Evolutionary conservation across 1,284 basidiomycete genomes (phyloP), one percentile per base, ranked within the genome.

Genomic region (Peniophora sp.): DNA sequence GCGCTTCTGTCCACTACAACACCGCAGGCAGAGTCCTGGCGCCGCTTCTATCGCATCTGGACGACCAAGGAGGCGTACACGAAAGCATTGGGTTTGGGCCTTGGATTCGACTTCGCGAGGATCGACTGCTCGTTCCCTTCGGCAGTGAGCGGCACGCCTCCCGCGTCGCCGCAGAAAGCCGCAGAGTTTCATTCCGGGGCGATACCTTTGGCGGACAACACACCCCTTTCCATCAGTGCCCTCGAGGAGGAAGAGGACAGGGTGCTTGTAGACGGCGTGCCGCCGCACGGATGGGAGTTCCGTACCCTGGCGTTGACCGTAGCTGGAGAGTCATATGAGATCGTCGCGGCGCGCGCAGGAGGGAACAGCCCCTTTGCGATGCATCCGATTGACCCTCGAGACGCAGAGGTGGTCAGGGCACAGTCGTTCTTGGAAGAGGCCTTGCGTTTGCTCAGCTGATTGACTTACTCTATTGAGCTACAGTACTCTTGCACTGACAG

Each of bases 11-110:
- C 62, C 37, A 35, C 41, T 50, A 53, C 42, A 18, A 37, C 9
- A 45, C 54, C 2, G 54, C 54, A 55, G 64, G 47, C 52, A 68
- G 54, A 57, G 71, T 54, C 59, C 70, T 54, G 59, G 64, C 39
- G 70, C 65, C 86, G 8, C 67, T 84, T 89, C 62, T 88, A 85
- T 61, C 81, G 84, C 69, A 78, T 90, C 53, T 92, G 89, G 89
- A 91, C 89, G 3, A 68, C 88, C 61, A 92, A 92, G 66, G 89
- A 92, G 63, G 87, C 90, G 3, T 92, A 89, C 62, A 88, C 87
- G 2, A 92, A 92, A 66, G 87, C 88, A 3, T 72, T 90, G 23
- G 89, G 88, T 1, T 63, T 86, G 34, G 88, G 88, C 0, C 74
- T 91, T n/a, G 85, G 86, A 1, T 90, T 90, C 59, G 83, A 90